Evolutionary conservation across 2,329 filamentous ascomycete genomes (phyloP).

Genomic region (Monosporascus sp.): DNA sequence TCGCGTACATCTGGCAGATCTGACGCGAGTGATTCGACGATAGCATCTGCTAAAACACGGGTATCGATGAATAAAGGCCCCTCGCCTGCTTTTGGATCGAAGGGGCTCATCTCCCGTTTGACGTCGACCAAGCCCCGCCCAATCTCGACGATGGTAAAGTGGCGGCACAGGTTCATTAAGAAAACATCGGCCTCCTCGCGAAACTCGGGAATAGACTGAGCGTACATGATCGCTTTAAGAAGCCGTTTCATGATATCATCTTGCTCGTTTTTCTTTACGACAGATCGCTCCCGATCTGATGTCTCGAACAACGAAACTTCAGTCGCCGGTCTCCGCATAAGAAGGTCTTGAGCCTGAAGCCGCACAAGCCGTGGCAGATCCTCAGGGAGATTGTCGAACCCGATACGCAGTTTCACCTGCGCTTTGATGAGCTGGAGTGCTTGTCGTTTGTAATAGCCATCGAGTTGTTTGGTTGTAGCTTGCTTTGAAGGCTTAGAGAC

Average conservation of each 20-base stretch:
- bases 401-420: conserved; percentile 86
- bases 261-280: conserved; percentile 80
- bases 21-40: conserved; percentile 84
- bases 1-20: conserved; percentile 77
- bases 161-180: conserved; percentile 74
- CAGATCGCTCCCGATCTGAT: conserved; percentile 75
- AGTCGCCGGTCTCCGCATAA: conserved; percentile 64
- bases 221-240: conserved; percentile 82
- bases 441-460: conserved; percentile 88
- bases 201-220: conserved; percentile 75
- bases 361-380: conserved; percentile 81
- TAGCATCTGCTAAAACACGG: conserved; percentile 79
- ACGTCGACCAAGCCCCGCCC: conserved; percentile 76
- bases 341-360: conserved; percentile 81
- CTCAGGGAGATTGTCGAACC: conserved; percentile 80
- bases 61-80: conserved; percentile 83
- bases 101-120: conserved; percentile 71
- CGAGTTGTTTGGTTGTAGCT: conserved; percentile 52
- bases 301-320: conserved; percentile 66
- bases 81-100: conserved; percentile 81
- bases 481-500: conserved; percentile 57
- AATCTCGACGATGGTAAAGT: conserved; percentile 87
- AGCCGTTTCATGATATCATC: conserved; percentile 79
- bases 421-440: conserved; percentile 82
- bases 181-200: conserved; percentile 70